These are phyloP conservation scores for Pseudogymnoascus sp. DNA, from an alignment of 2,329 filamentous ascomycete species.

Conservation along the genomic window DNA sequence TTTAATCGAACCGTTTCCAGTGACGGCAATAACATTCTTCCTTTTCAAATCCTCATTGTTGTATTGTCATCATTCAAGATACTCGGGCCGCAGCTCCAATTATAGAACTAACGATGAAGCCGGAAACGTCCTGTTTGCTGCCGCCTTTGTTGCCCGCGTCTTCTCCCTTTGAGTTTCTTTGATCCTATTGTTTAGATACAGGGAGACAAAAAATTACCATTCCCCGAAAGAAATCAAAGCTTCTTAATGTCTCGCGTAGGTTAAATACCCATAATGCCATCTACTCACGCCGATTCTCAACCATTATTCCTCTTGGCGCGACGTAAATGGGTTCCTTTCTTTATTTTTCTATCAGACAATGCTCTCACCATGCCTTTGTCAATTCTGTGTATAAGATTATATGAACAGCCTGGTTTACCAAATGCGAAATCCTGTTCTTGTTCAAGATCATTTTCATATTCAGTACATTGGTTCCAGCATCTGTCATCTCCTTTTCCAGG, in stretches of 20 bases:
- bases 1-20: not conserved
- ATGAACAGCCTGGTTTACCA: not conserved
- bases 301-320: not conserved
- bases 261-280: not conserved
- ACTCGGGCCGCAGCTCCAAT: not conserved
- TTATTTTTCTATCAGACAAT: not conserved
- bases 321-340: not conserved
- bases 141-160: not conserved
- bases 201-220: not conserved
- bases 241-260: not conserved
- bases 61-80: not conserved
- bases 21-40: not conserved
- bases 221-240: not conserved
- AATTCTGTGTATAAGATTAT: not conserved
- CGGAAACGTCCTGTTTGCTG: not conserved
- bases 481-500: not conserved
- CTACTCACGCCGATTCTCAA: not conserved
- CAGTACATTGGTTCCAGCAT: not conserved
- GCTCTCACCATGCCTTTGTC: not conserved
- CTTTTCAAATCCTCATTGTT: not conserved
- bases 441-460: not conserved
- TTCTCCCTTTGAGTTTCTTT: not conserved
- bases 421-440: not conserved
- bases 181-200: not conserved
- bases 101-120: not conserved